Conservation (phyloP, 441 rosid genomes). For the Syzygium malaccense region DNA sequence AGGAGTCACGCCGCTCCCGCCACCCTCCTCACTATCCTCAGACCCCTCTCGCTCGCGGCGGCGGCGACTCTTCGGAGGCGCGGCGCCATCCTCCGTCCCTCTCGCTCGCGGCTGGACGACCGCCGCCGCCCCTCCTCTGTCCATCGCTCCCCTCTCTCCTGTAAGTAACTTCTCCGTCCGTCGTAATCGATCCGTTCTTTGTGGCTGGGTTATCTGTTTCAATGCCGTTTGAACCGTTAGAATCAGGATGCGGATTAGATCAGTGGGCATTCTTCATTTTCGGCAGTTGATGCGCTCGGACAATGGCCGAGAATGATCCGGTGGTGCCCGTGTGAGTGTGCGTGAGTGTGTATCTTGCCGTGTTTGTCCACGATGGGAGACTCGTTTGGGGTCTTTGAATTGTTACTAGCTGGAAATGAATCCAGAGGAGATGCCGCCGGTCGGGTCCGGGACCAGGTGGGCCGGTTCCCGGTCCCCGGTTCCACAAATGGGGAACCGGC, state of each 20-base stretch:
- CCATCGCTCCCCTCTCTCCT: background rate
- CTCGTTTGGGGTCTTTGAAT: too few species aligned
- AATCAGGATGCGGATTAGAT: background rate
- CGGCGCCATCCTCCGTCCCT: too few species aligned
- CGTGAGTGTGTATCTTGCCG: too few species aligned
- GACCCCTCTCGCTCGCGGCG: background rate
- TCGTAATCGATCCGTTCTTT: background rate
- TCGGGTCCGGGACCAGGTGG: too few species aligned
- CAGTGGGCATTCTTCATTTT: background rate
- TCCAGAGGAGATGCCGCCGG: too few species aligned
- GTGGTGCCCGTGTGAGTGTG: too few species aligned
- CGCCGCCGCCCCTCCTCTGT: background rate
- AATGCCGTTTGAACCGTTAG: background rate
- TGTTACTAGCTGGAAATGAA: too few species aligned
- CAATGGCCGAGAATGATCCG: too few species aligned
- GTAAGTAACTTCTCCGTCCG: background rate
- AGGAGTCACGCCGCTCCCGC: background rate
- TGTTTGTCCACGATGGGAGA: too few species aligned
- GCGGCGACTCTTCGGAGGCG: background rate
- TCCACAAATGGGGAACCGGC: too few species aligned
- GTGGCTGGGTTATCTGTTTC: background rate
- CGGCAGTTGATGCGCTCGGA: background rate
- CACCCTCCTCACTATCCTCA: background rate
- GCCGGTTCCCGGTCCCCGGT: too few species aligned
- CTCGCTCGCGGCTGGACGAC: background rate